These are phyloP conservation scores for Daldinia decipiens DNA, from an alignment of 495 filamentous ascomycete species.

Conservation along the genomic window DNA sequence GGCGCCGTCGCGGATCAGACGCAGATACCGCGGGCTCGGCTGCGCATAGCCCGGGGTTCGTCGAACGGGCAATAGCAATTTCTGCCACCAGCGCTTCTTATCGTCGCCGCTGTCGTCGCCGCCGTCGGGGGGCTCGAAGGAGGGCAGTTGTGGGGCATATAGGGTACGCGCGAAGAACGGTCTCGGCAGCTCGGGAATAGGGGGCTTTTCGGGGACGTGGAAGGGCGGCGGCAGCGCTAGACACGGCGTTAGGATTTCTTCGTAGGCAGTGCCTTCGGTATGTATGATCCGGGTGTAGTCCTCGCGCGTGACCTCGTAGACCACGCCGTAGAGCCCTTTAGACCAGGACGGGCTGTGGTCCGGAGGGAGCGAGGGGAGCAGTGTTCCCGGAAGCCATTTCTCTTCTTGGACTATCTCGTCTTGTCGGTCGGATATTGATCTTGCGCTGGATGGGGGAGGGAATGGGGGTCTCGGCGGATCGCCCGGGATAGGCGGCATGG, in stretches of 20 bases:
- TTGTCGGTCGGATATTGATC: not conserved
- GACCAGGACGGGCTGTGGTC: slow-evolving; percentile 67
- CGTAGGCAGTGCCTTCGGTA: slow-evolving; percentile 88
- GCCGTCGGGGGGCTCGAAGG: slow-evolving; percentile 14
- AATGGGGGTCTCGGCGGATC: slow-evolving; percentile 46
- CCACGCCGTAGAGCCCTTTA: slow-evolving; percentile 87
- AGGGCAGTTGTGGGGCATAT: slow-evolving; percentile 54
- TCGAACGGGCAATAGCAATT: slow-evolving; percentile 50
- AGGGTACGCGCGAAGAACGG: slow-evolving; percentile 61
- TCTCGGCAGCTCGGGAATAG: slow-evolving; percentile 50
- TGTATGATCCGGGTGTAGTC: slow-evolving; percentile 90
- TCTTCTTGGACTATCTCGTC: slow-evolving; percentile 42
- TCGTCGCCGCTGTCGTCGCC: slow-evolving; percentile 24
- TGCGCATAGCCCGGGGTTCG: slow-evolving; percentile 78
- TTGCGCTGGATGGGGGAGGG: slow-evolving; percentile 35
- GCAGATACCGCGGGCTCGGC: slow-evolving; percentile 83
- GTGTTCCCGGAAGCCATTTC: slow-evolving; percentile 26
- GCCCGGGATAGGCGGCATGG: slow-evolving; percentile 41
- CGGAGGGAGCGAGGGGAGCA: slow-evolving; percentile 46
- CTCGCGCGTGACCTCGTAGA: slow-evolving; percentile 85
- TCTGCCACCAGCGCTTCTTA: slow-evolving; percentile 34
- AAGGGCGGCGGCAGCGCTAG: slow-evolving; percentile 67
- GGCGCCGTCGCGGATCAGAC: slow-evolving; percentile 79
- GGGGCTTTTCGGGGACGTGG: slow-evolving; percentile 55
- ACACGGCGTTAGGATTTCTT: slow-evolving; percentile 83